A percentile compares a stretch with the other conserved stretches of the same genome.
Conservation (phyloP, 495 filamentous ascomycete genomes). For the Jackrogersella multiformis region DNA sequence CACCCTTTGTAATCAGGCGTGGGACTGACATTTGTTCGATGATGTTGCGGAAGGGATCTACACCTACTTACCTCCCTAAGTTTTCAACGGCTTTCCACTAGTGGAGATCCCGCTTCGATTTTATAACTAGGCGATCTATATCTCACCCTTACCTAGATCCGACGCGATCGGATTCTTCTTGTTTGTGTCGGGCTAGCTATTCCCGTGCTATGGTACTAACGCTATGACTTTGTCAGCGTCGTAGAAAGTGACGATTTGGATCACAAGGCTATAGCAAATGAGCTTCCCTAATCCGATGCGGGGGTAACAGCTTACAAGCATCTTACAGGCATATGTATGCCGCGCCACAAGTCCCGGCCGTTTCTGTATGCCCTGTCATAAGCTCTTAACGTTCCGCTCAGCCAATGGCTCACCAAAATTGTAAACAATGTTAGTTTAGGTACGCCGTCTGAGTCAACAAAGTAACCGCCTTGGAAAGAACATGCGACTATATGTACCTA, state of each 20-base stretch:
- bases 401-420: not conserved
- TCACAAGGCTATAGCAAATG: constrained; percentile 14
- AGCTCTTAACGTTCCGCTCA: not conserved
- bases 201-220: constrained; percentile 21
- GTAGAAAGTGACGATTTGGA: not conserved
- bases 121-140: not conserved
- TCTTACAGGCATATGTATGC: too few relatives aligned
- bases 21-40: too few relatives aligned
- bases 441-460: constrained; percentile 15
- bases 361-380: constrained; percentile 34
- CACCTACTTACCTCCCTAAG: too few relatives aligned
- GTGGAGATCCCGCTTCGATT: not conserved
- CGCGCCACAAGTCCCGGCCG: constrained; percentile 1
- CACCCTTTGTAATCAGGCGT: constrained; percentile 12
- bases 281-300: not conserved
- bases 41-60: too few relatives aligned
- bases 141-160: constrained; percentile 22
- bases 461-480: constrained; percentile 2
- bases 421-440: constrained; percentile 11
- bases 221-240: constrained; percentile 10
- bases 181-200: constrained; percentile 5
- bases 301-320: constrained; percentile 1
- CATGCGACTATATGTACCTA: not conserved
- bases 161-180: constrained; percentile 31
- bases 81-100: not conserved